Evolutionary conservation across 1,284 basidiomycete genomes (phyloP).

Genomic region (Anthracocystis panici-leucophaei): DNA sequence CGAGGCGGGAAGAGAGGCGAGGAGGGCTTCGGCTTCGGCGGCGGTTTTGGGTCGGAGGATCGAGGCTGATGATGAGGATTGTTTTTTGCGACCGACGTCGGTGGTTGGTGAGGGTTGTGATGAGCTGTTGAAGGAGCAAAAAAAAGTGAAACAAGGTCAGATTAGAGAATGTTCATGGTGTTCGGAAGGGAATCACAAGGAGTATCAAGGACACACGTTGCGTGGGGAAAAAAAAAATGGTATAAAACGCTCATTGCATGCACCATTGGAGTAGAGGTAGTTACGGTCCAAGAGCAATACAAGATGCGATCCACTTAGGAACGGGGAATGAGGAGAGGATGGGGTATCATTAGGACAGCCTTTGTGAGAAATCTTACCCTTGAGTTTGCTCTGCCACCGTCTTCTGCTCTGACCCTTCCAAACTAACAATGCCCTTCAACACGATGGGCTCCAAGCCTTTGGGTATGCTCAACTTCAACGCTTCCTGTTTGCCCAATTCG

Average conservation of each 20-base stretch:
- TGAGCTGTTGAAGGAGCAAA: neutral
- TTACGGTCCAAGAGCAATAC: conserved; percentile 30
- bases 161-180: neutral
- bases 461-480: conserved; percentile 65
- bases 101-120: neutral
- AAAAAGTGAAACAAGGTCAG: neutral
- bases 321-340: neutral
- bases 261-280: conserved; percentile 20
- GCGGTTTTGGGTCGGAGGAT: conserved; percentile 42
- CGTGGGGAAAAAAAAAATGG: neutral
- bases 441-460: conserved; percentile 46
- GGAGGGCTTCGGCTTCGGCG: conserved; percentile 48
- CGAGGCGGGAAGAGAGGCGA: conserved; percentile 7
- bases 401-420: conserved; percentile 21
- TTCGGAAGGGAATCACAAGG: neutral
- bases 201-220: neutral
- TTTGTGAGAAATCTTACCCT: conserved; percentile 30
- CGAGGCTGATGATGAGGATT: conserved; percentile 37
- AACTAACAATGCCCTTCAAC: conserved; percentile 46
- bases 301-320: conserved; percentile 3
- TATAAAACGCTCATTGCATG: conserved; percentile 24
- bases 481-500: conserved; percentile 52
- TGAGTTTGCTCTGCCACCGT: conserved; percentile 19
- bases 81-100: conserved; percentile 15
- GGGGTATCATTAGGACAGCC: conserved; percentile 1